Base-by-base conservation (phyloP, 2,329 filamentous ascomycete species). In the Ophiosphaerella narmari region DNA sequence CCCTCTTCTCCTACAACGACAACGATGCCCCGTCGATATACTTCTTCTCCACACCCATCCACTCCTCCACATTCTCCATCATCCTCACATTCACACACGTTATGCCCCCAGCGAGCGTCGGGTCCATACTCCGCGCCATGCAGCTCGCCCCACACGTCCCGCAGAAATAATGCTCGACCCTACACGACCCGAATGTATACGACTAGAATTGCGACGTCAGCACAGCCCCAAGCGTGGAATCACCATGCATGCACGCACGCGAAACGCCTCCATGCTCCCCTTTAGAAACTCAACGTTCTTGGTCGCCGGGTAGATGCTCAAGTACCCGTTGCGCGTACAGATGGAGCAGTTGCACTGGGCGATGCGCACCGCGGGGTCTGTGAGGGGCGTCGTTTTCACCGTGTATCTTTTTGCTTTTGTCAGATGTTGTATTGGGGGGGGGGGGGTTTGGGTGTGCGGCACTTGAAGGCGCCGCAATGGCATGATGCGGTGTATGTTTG, bases 91-190 rank as follows among this genome's bases (percentile, higher is more conserved):
- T 72, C 5, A 71, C 45, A 24, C 60, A 62, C 31, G 55, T 54
- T 24, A 52, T 53, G 3, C 50, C 59, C 0, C 48, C 44, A 14
- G 52, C 60, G 32, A 58, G 57, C 5, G 43, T 50, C 11, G 61
- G 56, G 29, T 55, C 50, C 23, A 46, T 16, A 11, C 56, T 60
- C 7, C 59, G 39, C 7, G 57, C 56, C 46, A 66, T 58, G 29
- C 66, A 62, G 12, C 54, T 61, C 18, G 58, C 62, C 7, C 68
- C 70, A 42, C 70, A 72, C 1, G 57, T 62, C 2, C 60, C 50
- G 46, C 70, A 72, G 51, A 72, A 73, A 37, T 60, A 61, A 42
- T 68, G 66, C 11, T 43, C 54, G 11, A 66, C 48, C 8, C 51
- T 58, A 13, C 45, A 42, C 0, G 35, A 34, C n/a, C 34, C 34